A percentile compares a stretch with the other conserved stretches of the same genome.
Evolutionary conservation across 208 protist genomes (phyloP).

Genomic region (Trypanosomatidae sp.): DNA sequence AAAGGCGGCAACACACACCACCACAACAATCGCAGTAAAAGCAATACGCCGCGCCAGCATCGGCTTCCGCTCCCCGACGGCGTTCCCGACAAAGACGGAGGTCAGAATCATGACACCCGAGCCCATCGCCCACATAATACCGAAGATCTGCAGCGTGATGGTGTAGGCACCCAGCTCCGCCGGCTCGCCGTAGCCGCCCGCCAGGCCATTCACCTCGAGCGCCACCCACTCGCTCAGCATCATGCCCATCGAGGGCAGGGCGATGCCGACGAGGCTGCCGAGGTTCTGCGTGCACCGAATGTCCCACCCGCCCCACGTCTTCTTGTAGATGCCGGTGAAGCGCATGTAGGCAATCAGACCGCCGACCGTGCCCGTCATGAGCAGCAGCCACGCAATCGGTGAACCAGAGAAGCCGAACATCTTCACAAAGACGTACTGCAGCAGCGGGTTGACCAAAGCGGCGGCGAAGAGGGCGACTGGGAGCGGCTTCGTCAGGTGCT

Average conservation of each 20-base stretch:
- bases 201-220: constrained; percentile 73
- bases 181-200: constrained; percentile 52
- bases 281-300: constrained; percentile 51
- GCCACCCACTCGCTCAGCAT: constrained; percentile 89
- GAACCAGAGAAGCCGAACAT: constrained; percentile 77
- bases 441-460: no score
- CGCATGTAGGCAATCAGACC: no score
- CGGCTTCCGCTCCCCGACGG: constrained; percentile 65
- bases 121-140: constrained; percentile 73
- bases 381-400: constrained; percentile 79
- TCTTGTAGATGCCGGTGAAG: no score
- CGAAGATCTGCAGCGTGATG: constrained; percentile 79
- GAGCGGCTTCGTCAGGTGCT: constrained; percentile 75
- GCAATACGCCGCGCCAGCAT: constrained; percentile 59
- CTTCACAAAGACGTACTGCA: constrained; percentile 68
- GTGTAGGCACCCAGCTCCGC: constrained; percentile 80
- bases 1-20: constrained; percentile 40
- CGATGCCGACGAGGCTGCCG: constrained; percentile 48
- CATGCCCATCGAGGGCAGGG: constrained; percentile 81
- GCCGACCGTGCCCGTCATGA: no score
- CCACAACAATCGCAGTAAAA: constrained; percentile 55
- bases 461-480: no score
- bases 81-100: constrained; percentile 82
- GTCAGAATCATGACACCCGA: constrained; percentile 73
- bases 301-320: constrained; percentile 82